Evolutionary conservation across 257 asterid species (phyloP).

Genomic region (Ligustrum vulgare): DNA sequence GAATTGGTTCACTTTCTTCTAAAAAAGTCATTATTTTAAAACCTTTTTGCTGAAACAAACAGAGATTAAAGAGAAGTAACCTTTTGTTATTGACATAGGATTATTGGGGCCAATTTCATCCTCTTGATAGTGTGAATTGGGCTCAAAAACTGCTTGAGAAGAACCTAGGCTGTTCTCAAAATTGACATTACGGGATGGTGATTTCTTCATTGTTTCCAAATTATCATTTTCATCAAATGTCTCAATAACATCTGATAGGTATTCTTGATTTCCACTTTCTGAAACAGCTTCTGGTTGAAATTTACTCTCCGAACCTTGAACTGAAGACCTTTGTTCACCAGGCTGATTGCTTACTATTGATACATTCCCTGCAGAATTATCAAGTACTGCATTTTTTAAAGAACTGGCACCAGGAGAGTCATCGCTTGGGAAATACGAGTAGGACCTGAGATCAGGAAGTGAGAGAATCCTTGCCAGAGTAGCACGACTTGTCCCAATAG

Average conservation of each 20-base stretch:
- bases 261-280: slow-evolving; percentile 32
- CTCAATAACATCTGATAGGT: slow-evolving; percentile 30
- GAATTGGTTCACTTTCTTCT: not conserved
- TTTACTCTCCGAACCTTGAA: slow-evolving; percentile 31
- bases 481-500: slow-evolving; percentile 21
- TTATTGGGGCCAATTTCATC: slow-evolving; percentile 22
- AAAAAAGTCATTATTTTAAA: not conserved
- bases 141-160: slow-evolving; percentile 15
- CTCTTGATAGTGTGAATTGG: slow-evolving; percentile 31
- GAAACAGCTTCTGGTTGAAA: slow-evolving; percentile 9
- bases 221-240: slow-evolving; percentile 35
- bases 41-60: not conserved
- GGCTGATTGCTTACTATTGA: slow-evolving; percentile 24
- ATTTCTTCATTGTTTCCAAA: slow-evolving; percentile 27
- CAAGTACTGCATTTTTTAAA: slow-evolving; percentile 12
- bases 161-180: slow-evolving; percentile 21
- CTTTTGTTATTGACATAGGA: slow-evolving; percentile 23
- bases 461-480: slow-evolving; percentile 61
- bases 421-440: slow-evolving; percentile 41
- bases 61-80: slow-evolving; percentile 13
- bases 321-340: slow-evolving; percentile 25
- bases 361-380: not conserved
- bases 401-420: slow-evolving; percentile 33
- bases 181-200: slow-evolving; percentile 29
- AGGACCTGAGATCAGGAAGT: slow-evolving; percentile 67